Evolutionary conservation across 1,139 yeast species (phyloP).

Genomic region (Pichia sp.): DNA sequence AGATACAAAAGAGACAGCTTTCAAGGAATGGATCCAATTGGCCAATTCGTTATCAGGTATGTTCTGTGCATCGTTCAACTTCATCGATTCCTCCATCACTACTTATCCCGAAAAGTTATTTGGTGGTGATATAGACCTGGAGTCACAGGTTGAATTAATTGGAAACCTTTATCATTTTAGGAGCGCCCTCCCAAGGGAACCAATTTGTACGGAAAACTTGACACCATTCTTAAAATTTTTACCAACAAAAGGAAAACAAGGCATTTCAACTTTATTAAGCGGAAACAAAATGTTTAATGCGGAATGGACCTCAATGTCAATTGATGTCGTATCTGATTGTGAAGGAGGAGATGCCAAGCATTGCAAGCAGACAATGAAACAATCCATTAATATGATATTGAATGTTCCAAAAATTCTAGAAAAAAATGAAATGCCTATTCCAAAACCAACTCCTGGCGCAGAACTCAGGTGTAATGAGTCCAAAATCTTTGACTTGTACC

Average conservation of each 20-base stretch:
- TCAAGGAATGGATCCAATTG: constrained; percentile 62
- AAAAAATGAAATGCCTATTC: constrained; percentile 64
- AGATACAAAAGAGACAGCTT: constrained; percentile 48
- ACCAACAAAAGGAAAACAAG: constrained; percentile 92
- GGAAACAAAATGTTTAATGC: constrained; percentile 97
- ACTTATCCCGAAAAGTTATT: constrained; percentile 61
- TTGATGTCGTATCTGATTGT: constrained; percentile 69
- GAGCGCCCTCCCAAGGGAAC: constrained; percentile 92
- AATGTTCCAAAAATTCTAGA: constrained; percentile 67
- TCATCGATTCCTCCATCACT: constrained; percentile 75
- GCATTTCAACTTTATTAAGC: constrained; percentile 77
- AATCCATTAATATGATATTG: constrained; percentile 68
- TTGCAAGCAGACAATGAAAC: constrained; percentile 59
- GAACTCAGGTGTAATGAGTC: constrained; percentile 65
- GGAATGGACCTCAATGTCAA: constrained; percentile 90
- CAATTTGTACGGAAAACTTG: constrained; percentile 93
- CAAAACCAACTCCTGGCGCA: constrained; percentile 69
- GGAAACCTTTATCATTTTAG: constrained; percentile 56
- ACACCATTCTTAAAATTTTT: constrained; percentile 88
- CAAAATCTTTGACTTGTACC: constrained; percentile 55
- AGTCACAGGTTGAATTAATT: constrained; percentile 27
- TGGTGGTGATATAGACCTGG: constrained; percentile 29
- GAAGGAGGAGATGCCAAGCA: constrained; percentile 20
- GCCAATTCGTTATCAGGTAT: constrained; percentile 81
- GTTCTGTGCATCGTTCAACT: constrained; percentile 92